Conservation (phyloP, 2,329 filamentous ascomycete genomes). For the Ampelomyces quisqualis region DNA sequence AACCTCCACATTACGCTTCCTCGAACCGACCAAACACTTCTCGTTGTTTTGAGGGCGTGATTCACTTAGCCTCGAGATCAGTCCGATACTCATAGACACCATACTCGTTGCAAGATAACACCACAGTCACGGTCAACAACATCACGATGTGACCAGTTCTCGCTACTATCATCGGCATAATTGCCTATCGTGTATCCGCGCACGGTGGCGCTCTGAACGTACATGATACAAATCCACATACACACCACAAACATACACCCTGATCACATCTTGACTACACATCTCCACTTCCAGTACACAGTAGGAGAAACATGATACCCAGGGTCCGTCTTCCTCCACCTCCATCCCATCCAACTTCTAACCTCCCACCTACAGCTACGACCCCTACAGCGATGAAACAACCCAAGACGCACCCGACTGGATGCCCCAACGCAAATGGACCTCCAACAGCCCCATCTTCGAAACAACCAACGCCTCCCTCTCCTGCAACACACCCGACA, state of each 20-base stretch:
- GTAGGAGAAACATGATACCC: conserved; percentile 35
- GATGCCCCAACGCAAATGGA: conserved; percentile 36
- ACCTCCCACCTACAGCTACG: conserved; percentile 18
- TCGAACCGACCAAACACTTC: too few species aligned
- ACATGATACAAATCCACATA: too few species aligned
- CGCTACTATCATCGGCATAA: conserved; percentile 6
- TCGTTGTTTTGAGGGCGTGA: too few species aligned
- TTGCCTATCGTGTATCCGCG: conserved; percentile 14
- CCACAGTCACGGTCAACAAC: too few species aligned
- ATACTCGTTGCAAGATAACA: background rate
- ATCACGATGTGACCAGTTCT: conserved; percentile 17
- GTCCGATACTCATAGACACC: background rate
- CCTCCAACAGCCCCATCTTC: conserved; percentile 32
- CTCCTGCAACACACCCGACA: conserved; percentile 34
- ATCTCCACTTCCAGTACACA: too few species aligned
- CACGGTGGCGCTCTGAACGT: conserved; percentile 33
- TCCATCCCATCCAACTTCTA: background rate
- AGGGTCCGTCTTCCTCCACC: conserved; percentile 14
- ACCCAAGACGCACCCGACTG: conserved; percentile 23
- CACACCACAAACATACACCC: too few species aligned
- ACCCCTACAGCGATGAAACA: conserved; percentile 23
- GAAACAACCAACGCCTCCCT: conserved; percentile 23
- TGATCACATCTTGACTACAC: too few species aligned
- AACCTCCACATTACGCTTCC: too few species aligned
- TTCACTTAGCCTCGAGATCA: too few species aligned